Percentiles rank a stretch among this genome's conserved stretches.
Conservation (phyloP, 352 stramenopile genomes). For the Ochromonadaceae sp. region DNA sequence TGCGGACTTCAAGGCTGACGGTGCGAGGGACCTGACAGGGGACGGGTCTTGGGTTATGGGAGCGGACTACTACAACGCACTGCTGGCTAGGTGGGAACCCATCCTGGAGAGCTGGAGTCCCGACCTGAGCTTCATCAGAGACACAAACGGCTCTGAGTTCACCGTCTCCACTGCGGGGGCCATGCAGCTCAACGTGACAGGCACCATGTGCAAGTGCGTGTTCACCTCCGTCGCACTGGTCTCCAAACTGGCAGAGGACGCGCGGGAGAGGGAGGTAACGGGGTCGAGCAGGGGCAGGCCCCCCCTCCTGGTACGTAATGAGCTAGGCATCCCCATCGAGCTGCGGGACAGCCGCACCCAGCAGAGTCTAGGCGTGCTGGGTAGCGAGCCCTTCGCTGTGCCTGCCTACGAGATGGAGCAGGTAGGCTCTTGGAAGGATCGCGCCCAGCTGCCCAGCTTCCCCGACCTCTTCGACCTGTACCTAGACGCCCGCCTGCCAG, state of each 20-base stretch:
- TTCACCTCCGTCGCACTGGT: neutral
- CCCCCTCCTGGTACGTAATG: neutral
- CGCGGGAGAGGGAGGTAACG: neutral
- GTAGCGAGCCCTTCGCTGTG: neutral
- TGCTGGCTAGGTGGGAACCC: neutral
- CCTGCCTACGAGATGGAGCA: too few species aligned
- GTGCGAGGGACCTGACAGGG: neutral
- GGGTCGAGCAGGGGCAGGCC: neutral
- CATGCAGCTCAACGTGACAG: conserved; percentile 5
- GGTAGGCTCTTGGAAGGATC: too few species aligned
- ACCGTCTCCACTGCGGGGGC: neutral
- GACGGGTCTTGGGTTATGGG: neutral
- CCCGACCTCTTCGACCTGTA: too few species aligned
- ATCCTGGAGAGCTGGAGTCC: neutral
- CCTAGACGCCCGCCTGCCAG: too few species aligned
- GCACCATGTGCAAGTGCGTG: neutral
- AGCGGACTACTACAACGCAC: neutral
- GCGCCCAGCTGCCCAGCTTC: too few species aligned
- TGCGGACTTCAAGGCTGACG: neutral
- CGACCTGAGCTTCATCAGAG: neutral
- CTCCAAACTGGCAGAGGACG: too few species aligned
- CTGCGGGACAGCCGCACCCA: neutral
- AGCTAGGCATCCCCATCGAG: conserved; percentile 8
- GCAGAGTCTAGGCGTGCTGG: neutral
- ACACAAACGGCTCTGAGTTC: neutral